Base-by-base conservation (phyloP, 768 basidiomycete genomes). In the Astraeus odoratus region DNA sequence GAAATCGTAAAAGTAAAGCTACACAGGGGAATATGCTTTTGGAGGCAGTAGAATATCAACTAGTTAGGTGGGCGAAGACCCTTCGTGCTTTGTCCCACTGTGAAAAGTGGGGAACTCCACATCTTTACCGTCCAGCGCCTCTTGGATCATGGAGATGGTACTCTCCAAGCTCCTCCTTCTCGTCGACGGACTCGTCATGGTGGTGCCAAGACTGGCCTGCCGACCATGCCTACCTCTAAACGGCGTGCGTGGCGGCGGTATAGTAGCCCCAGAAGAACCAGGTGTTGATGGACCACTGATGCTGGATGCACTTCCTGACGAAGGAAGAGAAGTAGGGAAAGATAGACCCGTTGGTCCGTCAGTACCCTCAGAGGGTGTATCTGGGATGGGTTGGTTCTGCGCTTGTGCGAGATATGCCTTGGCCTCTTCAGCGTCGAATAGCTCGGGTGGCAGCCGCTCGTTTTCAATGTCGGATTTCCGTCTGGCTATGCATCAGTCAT, bases 381-480 rank as follows among this genome's bases (percentile, higher is more conserved):
- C 66, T 0, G 87, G 84, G 15, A 71, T 61, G 2, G 68, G 68
- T 29, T 57, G 61, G 4, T 65, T 61, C 10, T 63, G 61, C 0
- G 46, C 52, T 22, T 62, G 61, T 39, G 58, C 51, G 45, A 86
- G 57, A 51, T 81, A 76, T 6, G 83, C 79, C 51, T 76, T 80
- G 45, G 81, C 83, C 65, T 86, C 81, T 47, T 64, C 62, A 5
- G 81, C 83, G 57, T 97, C 94, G 61, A 91, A 86, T 15, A 99
- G 74, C 13, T 97, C 92, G 2, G 95, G 95, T 2, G 95, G 96
- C n/a, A 98, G 72, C 26, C 93, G 85, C 66, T 99, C 96, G 67
- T 98, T 98, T 68, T 98, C 95, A 53, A 98, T 97, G 72, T 98
- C 96, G 35, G 88, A 91, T 70, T 93, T 94, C 49, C 93, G 91